phyloP scores from a whole-genome alignment of 495 filamentous ascomycete genomes.

The Neurospora sp. region DNA sequence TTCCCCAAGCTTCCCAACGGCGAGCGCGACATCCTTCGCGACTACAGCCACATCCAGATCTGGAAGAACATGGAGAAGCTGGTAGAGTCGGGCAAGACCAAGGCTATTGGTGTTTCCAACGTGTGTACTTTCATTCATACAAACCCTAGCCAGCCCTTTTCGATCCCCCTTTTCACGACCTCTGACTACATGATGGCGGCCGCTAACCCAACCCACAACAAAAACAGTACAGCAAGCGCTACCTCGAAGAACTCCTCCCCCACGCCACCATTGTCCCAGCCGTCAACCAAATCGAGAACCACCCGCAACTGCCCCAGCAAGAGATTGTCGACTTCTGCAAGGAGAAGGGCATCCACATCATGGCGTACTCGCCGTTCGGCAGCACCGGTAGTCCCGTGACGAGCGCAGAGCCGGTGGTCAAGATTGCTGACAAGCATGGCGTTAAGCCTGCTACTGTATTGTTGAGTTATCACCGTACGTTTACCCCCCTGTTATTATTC shows the following conservation, averaged over 20 bases:
- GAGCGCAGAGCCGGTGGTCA: conserved; percentile 54
- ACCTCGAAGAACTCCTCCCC: conserved; percentile 62
- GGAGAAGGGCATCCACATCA: conserved; percentile 62
- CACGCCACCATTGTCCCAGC: conserved; percentile 59
- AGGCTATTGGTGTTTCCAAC: conserved; percentile 76
- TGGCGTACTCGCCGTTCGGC: conserved; percentile 67
- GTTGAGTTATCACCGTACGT: conserved; percentile 65
- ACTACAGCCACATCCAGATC: conserved; percentile 58
- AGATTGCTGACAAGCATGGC: conserved; percentile 59
- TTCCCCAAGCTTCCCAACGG: conserved; percentile 68
- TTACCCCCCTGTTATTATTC: neutral
- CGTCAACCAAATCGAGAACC: conserved; percentile 91
- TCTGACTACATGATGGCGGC: neutral
- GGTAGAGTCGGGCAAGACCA: conserved; percentile 53
- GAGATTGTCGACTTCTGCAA: conserved; percentile 72
- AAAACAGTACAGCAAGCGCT: conserved; percentile 52
- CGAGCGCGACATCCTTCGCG: conserved; percentile 54
- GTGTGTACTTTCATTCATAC: conserved; percentile 1
- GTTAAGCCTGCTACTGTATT: conserved; percentile 54
- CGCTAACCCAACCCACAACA: neutral
- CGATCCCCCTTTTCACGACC: neutral
- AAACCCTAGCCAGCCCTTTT: neutral
- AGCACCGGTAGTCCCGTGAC: conserved; percentile 69
- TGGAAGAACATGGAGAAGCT: conserved; percentile 77
- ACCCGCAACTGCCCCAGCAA: conserved; percentile 74